These are phyloP conservation scores for Melastoma candidum DNA, from an alignment of 441 rosid genomes.

Conservation along the genomic window DNA sequence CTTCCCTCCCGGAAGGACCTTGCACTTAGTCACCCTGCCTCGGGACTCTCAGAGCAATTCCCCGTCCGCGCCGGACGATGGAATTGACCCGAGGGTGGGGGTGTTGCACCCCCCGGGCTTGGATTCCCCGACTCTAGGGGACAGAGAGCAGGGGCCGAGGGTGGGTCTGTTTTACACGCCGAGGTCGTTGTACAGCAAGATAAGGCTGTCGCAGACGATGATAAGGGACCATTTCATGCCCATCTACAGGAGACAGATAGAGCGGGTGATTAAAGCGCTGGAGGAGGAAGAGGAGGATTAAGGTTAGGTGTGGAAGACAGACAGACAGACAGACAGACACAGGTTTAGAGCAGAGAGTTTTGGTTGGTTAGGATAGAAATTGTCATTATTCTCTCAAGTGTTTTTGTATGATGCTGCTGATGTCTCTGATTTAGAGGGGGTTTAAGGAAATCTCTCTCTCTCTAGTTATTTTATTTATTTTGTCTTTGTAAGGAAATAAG, in stretches of 20 bases:
- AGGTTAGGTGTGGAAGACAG: too few relatives aligned
- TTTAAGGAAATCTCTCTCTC: too few relatives aligned
- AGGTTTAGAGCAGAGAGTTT: too few relatives aligned
- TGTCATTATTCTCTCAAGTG: too few relatives aligned
- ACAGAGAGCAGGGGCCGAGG: slow-evolving; percentile 30
- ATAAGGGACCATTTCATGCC: slow-evolving; percentile 95
- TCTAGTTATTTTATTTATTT: too few relatives aligned
- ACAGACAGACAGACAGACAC: too few relatives aligned
- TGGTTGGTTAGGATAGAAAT: too few relatives aligned
- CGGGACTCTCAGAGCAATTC: slow-evolving; percentile 9
- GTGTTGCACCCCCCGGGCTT: slow-evolving; percentile 16
- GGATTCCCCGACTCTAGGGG: slow-evolving; percentile 21
- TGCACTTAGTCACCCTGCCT: slow-evolving; percentile 59
- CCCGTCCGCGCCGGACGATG: too few relatives aligned
- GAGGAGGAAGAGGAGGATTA: slow-evolving; percentile 20
- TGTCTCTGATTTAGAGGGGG: too few relatives aligned
- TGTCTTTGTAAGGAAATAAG: too few relatives aligned
- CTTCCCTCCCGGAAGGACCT: slow-evolving; percentile 80
- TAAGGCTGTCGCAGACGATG: slow-evolving; percentile 84
- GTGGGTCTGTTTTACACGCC: slow-evolving; percentile 69
- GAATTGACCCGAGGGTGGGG: slow-evolving; percentile 13
- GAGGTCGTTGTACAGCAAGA: slow-evolving; percentile 70
- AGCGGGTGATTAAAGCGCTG: slow-evolving; percentile 57
- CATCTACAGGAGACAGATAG: slow-evolving; percentile 70
- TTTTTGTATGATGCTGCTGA: too few relatives aligned